A percentile compares a stretch with the other conserved stretches of the same genome.
Evolutionary conservation across 139 green algal species (phyloP).

Genomic region (Chlorella sorokiniana): DNA sequence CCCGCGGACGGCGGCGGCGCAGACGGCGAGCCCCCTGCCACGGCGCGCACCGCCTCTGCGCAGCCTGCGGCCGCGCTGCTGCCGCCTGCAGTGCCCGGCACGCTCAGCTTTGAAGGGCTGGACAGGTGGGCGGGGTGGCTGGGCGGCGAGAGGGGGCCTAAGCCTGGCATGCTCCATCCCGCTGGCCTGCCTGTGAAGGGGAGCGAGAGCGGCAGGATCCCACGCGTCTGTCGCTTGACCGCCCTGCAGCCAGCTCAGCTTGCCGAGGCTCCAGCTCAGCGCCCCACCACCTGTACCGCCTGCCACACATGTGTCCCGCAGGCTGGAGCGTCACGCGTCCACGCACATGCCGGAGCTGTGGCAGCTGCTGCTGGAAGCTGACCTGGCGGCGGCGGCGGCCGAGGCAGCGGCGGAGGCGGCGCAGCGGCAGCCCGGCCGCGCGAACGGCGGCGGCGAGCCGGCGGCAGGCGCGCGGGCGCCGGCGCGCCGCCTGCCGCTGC

Average conservation of each 20-base stretch:
- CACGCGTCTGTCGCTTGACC: neutral
- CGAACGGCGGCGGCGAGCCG: neutral
- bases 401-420: neutral
- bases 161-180: neutral
- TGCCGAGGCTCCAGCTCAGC: too few species aligned
- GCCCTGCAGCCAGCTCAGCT: neutral
- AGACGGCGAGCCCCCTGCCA: neutral
- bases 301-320: neutral
- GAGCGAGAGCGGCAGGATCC: too few species aligned
- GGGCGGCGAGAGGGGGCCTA: neutral
- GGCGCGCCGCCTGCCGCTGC: neutral
- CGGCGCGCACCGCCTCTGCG: neutral
- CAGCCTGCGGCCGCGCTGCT: neutral
- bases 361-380: neutral
- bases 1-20: neutral
- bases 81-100: neutral
- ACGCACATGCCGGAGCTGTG: constrained; percentile 36
- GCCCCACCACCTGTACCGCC: neutral
- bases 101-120: constrained; percentile 34
- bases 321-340: constrained; percentile 30
- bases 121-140: neutral
- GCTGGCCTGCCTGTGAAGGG: too few species aligned
- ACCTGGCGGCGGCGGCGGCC: neutral
- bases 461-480: neutral
- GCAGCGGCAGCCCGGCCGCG: neutral